These are phyloP conservation scores for Allomyces macrogynus DNA, from an alignment of 192 early-diverging fungal species.

Conservation along the genomic window DNA sequence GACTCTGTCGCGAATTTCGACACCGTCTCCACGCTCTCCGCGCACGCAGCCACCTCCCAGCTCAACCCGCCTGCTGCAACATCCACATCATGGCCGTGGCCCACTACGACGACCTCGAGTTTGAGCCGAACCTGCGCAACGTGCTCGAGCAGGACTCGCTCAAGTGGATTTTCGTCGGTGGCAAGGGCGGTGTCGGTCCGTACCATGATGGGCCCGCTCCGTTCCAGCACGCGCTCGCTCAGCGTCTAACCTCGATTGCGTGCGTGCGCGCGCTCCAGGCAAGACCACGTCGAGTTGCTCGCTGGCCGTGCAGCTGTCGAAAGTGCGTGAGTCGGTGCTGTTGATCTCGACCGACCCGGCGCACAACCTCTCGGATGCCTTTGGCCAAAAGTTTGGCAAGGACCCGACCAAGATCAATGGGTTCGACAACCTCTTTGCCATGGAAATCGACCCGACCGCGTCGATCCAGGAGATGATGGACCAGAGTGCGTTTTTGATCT, in stretches of 20 bases:
- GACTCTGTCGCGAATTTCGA: too few species aligned
- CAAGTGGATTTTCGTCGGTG: constrained; percentile 97
- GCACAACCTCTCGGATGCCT: constrained; percentile 97
- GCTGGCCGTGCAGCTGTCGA: constrained; percentile 78
- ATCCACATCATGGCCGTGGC: too few species aligned
- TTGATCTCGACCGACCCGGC: constrained; percentile 98
- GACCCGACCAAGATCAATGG: constrained; percentile 85
- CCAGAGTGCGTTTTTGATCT: constrained; percentile 29
- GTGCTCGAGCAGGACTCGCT: constrained; percentile 89
- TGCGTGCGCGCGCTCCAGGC: constrained; percentile 14
- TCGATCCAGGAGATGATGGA: constrained; percentile 99
- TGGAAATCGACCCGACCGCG: constrained; percentile 99
- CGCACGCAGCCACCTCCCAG: too few species aligned
- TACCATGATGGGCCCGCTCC: too few species aligned
- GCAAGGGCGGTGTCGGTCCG: constrained; percentile 97
- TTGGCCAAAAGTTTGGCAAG: constrained; percentile 98
- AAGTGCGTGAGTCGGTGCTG: constrained; percentile 77
- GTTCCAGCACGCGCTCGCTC: too few species aligned
- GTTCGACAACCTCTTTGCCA: constrained; percentile 86
- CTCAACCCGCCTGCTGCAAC: too few species aligned
- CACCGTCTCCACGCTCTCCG: too few species aligned
- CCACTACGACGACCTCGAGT: constrained; percentile 41
- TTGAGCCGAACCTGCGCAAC: constrained; percentile 79
- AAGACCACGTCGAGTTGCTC: constrained; percentile 61
- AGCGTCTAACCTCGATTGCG: too few species aligned